Evolutionary conservation across 1,139 yeast species (phyloP), one percentile per base, ranked within the genome.

Genomic region (Candida tetrigidarum): DNA sequence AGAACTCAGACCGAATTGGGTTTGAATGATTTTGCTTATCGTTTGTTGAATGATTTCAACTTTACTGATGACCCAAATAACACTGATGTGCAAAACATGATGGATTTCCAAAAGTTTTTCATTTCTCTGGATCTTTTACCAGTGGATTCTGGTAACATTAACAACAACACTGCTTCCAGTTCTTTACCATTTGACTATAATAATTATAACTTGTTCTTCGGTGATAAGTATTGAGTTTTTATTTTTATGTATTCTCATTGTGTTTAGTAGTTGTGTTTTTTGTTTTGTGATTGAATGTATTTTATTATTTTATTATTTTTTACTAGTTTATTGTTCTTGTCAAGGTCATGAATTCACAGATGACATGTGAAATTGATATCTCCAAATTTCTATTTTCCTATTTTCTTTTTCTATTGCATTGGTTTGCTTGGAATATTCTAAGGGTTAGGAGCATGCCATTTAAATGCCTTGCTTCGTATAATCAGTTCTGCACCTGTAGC

Each of bases 91-190:
- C 54, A 51, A 46, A 45, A 48, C 10, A 48, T 59, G 42, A 45
- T 53, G 28, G 54, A 53, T 37, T 63, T 63, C 45, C 65, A 59
- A 45, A 50, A 52, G 32, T 53, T 49, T 25, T 62, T 63, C 44
- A 60, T 60, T 2, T 48, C 54, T 11, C 57, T 53, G 36, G 59
- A 58, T 11, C 50, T 53, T 12, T 54, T 57, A 15, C 54, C 56
- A 3, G 43, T 48, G n/a, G 44, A 28, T 33, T 25, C 20, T 36
- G 42, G 42, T 9, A 22, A 27, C 2, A 32, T 39, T 20, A 36
- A 18, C 16, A 29, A 11, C 8, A 23, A 29, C 19, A 37, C 42
- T 14, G 37, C 26, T 16, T 12, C 30, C 9, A 46, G 49, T 19
- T 28, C 45, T 10, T 43, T 51, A 48, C 56, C 56, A 10, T 51